These are phyloP conservation scores for Sporisorium reilianum DNA, from an alignment of 1,284 basidiomycete genomes.

Conservation along the genomic window DNA sequence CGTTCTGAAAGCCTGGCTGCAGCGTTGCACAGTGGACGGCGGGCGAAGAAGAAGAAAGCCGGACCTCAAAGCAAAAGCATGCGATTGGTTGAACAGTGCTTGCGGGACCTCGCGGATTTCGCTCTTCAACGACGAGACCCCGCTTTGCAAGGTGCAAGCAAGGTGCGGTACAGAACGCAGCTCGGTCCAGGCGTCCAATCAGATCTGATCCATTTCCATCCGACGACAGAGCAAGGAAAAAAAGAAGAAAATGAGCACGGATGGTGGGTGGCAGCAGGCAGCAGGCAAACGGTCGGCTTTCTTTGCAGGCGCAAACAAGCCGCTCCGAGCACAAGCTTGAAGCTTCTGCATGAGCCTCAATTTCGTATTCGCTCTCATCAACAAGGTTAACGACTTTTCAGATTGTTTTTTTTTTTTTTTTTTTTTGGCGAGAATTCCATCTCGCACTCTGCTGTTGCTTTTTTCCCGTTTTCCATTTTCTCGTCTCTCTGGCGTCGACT, in stretches of 20 bases:
- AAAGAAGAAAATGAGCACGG: background rate
- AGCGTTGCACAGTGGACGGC: too few species aligned
- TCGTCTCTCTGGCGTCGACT: background rate
- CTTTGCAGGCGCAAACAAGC: too few species aligned
- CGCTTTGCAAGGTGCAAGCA: conserved; percentile 1
- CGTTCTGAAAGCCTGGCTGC: too few species aligned
- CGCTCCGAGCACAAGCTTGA: background rate
- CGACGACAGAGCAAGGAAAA: conserved; percentile 7
- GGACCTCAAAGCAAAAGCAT: conserved; percentile 8
- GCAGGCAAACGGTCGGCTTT: too few species aligned
- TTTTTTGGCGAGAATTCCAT: too few species aligned
- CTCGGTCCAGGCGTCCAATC: conserved; percentile 28
- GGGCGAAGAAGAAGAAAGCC: too few species aligned
- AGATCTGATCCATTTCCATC: conserved; percentile 47
- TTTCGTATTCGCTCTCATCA: background rate
- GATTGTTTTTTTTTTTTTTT: conserved; percentile 11
- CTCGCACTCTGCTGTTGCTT: background rate
- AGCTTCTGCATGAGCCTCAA: background rate
- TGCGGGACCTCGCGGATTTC: conserved; percentile 23
- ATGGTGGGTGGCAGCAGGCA: background rate
- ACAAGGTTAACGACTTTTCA: conserved; percentile 29
- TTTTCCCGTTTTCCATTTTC: background rate
- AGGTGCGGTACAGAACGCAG: background rate
- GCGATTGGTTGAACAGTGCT: conserved; percentile 22
- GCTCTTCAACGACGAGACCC: conserved; percentile 5